Conservation (phyloP, 2,329 filamentous ascomycete species). For the Leptoxyphium fumago region DNA sequence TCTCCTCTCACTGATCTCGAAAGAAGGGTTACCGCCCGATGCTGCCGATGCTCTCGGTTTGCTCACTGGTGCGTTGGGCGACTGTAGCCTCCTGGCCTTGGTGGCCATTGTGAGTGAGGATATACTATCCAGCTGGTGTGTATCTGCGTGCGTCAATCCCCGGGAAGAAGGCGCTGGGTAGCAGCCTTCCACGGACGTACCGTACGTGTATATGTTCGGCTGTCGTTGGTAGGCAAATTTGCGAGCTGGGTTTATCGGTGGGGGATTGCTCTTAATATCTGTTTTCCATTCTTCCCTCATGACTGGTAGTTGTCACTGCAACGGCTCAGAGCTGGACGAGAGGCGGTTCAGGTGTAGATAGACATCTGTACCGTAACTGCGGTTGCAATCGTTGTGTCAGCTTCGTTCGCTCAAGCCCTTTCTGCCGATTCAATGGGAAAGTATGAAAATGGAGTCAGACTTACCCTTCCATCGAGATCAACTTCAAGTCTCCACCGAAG, state of each 20-base stretch:
- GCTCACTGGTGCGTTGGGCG: not conserved
- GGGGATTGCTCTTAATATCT: constrained; percentile 3
- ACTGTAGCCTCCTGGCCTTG: constrained; percentile 46
- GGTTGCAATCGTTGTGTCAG: not conserved
- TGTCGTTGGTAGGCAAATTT: constrained; percentile 12
- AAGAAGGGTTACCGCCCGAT: constrained; percentile 10
- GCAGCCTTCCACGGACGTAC: constrained; percentile 1
- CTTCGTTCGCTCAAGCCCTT: not conserved
- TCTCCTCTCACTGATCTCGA: constrained; percentile 71
- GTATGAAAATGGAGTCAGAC: constrained; percentile 21
- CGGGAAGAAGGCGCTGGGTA: constrained; percentile 28
- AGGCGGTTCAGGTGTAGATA: constrained; percentile 95
- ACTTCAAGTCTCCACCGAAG: constrained; percentile 90
- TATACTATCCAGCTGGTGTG: constrained; percentile 21
- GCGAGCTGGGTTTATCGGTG: not conserved
- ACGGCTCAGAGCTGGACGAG: constrained; percentile 85
- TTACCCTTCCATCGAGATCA: constrained; percentile 99
- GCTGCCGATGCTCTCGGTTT: constrained; percentile 38
- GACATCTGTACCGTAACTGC: constrained; percentile 90
- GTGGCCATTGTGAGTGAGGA: constrained; percentile 30
- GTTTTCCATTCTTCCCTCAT: constrained; percentile 54
- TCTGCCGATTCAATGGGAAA: not conserved
- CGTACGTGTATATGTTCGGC: constrained; percentile 1
- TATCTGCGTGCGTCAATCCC: constrained; percentile 33
- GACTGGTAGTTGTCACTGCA: constrained; percentile 86